phyloP scores from a whole-genome alignment of 83 land plant genomes.

The Picea abies region DNA sequence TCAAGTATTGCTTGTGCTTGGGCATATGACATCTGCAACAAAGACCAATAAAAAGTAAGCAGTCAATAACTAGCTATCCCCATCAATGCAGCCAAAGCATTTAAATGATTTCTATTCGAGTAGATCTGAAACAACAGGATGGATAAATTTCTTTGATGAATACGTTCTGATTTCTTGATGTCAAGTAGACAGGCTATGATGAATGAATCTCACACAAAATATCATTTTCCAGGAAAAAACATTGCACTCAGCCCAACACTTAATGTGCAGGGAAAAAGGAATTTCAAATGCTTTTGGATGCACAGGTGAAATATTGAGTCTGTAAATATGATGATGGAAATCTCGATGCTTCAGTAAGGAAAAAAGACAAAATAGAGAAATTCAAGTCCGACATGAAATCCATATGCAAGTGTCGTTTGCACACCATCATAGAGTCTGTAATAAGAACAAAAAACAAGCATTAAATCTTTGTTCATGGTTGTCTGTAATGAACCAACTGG shows the following conservation, averaged over 20 bases:
- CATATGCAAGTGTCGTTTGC: too few relatives aligned
- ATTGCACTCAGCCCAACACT: too few relatives aligned
- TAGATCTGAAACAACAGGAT: neutral
- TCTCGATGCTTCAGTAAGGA: neutral
- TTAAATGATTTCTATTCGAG: neutral
- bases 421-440: neutral
- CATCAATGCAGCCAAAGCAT: neutral
- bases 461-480: too few relatives aligned
- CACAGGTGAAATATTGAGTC: neutral
- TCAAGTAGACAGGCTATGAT: neutral
- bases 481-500: too few relatives aligned
- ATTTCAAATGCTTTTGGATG: neutral
- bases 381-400: neutral
- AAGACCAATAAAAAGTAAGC: neutral
- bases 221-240: too few relatives aligned
- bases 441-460: neutral
- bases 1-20: slow-evolving; percentile 9
- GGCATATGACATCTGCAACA: slow-evolving; percentile 28
- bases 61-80: too few relatives aligned
- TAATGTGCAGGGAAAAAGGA: neutral
- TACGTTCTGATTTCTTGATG: neutral
- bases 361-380: neutral
- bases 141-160: neutral
- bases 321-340: neutral
- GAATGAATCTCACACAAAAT: too few relatives aligned